Evolutionary conservation across 2,329 filamentous ascomycete species (phyloP), one percentile per base, ranked within the genome.

Genomic region (Trichophaea hybrida): DNA sequence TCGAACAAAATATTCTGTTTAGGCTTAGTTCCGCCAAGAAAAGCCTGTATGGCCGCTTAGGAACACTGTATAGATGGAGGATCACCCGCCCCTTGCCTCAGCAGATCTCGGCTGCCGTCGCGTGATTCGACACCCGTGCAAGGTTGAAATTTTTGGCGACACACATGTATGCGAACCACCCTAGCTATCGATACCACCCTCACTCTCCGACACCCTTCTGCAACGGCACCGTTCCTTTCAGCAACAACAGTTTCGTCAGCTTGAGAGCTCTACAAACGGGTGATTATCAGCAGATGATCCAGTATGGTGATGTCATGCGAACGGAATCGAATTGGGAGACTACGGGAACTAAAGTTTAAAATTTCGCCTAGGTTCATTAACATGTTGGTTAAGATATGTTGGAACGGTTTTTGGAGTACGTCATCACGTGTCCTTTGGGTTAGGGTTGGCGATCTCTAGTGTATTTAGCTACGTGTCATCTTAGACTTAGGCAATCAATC

Each of bases 221-320:
- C 5, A 49, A 33, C 17, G 37, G 35, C 34, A 40, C 55, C 12
- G 5, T 40, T 12, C 40, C 44, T 12, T 40, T 50, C 44, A 24
- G 24, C 12, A 10, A 49, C 34, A 51, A 49, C 15, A 37, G 2
- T 43, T 32, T 57, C 13, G 15, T n/a, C 12, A 57, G 40, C 12
- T n/a, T 57, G 5, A 33, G 32, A 33, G 44, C 44, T 17, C 31
- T 50, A 10, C 40, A 57, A 6, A 31, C 24, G 15, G 44, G 55
- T 15, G 44, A 51, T 32, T 40, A 15, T 12, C 7, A 33, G 13
- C 55, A 57, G 44, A 33, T 51, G 12, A 51, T 57, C 13, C 40
- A 57, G 10, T 57, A 50, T 37, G 55, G 55, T 10, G 44, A 51
- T 15, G 40, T 57, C 12, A 57, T 57, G 5, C n/a, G 55, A 8